A percentile compares a stretch with the other conserved stretches of the same genome.
phyloP scores from a whole-genome alignment of 371 early-diverging fungal species.

The Mucor plumbeus region DNA sequence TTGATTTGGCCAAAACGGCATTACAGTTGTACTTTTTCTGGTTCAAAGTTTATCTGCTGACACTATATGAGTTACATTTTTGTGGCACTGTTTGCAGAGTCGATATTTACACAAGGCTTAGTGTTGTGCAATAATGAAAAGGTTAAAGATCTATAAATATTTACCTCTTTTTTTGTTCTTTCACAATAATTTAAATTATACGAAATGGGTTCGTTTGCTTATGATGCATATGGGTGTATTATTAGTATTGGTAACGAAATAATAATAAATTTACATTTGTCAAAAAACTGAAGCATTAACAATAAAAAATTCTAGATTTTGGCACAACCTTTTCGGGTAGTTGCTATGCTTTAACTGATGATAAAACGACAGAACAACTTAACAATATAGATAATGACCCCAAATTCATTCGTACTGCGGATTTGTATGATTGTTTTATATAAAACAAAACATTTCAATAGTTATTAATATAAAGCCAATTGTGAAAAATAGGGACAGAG shows the following conservation, averaged over 20 bases:
- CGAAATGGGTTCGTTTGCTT: slow-evolving; percentile 11
- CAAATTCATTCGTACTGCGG: neutral
- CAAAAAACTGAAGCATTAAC: neutral
- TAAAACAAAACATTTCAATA: neutral
- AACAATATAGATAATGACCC: neutral
- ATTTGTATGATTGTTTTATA: neutral
- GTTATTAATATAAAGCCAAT: neutral
- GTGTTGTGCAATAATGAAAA: neutral
- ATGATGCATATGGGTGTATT: neutral
- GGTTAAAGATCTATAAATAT: neutral
- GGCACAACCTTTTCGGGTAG: slow-evolving; percentile 24
- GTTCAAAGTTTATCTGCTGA: neutral
- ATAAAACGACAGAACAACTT: neutral
- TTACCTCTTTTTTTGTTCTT: neutral
- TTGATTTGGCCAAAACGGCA: too few species aligned
- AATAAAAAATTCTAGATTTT: neutral
- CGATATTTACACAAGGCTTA: neutral
- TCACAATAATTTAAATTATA: neutral
- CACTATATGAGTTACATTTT: neutral
- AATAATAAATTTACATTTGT: neutral
- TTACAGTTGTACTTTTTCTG: neutral
- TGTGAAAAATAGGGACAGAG: neutral
- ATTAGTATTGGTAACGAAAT: slow-evolving; percentile 11
- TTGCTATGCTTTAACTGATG: slow-evolving; percentile 6
- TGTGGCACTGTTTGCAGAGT: slow-evolving; percentile 1